phyloP scores from a whole-genome alignment of 163 green algal genomes.

The Scenedesmus sp. region DNA sequence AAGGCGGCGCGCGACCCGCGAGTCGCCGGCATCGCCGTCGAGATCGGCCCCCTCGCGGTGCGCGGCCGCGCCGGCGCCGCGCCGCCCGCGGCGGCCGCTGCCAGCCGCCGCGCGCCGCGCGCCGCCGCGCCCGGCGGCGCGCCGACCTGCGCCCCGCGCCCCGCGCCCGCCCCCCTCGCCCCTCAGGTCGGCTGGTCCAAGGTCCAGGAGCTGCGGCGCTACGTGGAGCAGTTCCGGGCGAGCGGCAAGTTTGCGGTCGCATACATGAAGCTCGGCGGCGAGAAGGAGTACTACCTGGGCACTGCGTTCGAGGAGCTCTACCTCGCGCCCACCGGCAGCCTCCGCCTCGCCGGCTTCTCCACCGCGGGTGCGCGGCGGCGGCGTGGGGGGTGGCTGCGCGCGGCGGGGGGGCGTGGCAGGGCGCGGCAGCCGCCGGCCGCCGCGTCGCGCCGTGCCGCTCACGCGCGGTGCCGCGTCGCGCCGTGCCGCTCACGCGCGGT shows the following conservation, averaged over 20 bases:
- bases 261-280: conserved; percentile 78
- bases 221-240: conserved; percentile 81
- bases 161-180: neutral
- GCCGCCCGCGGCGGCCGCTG: too few species aligned
- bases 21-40: conserved; percentile 71
- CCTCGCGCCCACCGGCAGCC: conserved; percentile 78
- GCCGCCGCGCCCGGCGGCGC: neutral
- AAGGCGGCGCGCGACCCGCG: conserved; percentile 92
- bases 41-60: conserved; percentile 77
- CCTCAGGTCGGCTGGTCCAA: conserved; percentile 85
- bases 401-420: too few species aligned
- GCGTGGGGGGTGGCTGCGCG: too few species aligned
- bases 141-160: too few species aligned
- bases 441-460: neutral
- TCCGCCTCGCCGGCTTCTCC: conserved; percentile 84
- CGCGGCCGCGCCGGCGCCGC: neutral
- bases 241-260: conserved; percentile 89
- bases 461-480: conserved; percentile 45
- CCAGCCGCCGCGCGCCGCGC: too few species aligned
- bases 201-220: conserved; percentile 78
- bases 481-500: neutral
- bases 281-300: conserved; percentile 94
- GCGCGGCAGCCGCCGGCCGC: too few species aligned
- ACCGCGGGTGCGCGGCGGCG: conserved; percentile 28
- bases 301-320: conserved; percentile 88